Percentiles rank a stretch among this genome's conserved stretches.
phyloP scores from a whole-genome alignment of 1,139 yeast species.

The Candida albicans region DNA sequence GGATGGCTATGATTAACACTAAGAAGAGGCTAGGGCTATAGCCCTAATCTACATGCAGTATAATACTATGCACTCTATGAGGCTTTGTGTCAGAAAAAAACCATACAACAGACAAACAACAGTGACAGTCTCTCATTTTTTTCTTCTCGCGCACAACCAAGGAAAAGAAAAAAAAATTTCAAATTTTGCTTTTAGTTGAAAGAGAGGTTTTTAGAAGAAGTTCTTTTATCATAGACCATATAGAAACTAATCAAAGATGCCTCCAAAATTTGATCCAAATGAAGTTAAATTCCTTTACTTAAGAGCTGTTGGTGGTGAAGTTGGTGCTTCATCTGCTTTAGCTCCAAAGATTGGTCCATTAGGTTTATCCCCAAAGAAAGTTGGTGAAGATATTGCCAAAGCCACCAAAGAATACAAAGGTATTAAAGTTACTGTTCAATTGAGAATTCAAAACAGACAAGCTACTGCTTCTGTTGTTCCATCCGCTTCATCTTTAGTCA shows the following conservation, averaged over 20 bases:
- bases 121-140: neutral
- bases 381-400: constrained; percentile 99
- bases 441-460: constrained; percentile 99
- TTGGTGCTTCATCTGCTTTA: constrained; percentile 99
- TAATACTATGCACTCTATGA: neutral
- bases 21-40: constrained; percentile 1
- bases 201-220: constrained; percentile 2
- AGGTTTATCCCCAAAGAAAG: constrained; percentile 99
- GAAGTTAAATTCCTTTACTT: constrained; percentile 98
- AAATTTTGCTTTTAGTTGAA: constrained; percentile 1
- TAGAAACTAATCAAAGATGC: constrained; percentile 49
- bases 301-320: constrained; percentile 99
- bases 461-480: constrained; percentile 99
- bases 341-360: constrained; percentile 99
- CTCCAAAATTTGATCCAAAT: constrained; percentile 97
- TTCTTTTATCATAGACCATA: constrained; percentile 11
- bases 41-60: constrained; percentile 2
- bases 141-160: constrained; percentile 1
- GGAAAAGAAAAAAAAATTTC: constrained; percentile 11
- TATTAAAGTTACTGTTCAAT: constrained; percentile 97
- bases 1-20: too few relatives aligned
- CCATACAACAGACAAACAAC: neutral
- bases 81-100: neutral
- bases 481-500: constrained; percentile 98
- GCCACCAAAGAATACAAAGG: constrained; percentile 99